phyloP scores from a whole-genome alignment of 371 early-diverging fungal species.

The Rhizopus sp. region DNA sequence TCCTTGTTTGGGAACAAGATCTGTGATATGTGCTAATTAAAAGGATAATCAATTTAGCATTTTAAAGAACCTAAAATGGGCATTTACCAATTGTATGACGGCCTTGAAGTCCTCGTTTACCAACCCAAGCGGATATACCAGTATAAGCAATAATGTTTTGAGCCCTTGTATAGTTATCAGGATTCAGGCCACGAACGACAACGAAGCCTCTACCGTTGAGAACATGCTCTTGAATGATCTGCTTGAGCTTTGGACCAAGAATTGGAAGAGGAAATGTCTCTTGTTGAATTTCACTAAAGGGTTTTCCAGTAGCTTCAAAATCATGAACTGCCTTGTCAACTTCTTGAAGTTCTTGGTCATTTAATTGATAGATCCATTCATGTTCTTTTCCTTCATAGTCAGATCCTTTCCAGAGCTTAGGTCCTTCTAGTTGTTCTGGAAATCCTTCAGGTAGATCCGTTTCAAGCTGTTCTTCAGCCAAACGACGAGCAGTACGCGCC shows the following conservation, averaged over 20 bases:
- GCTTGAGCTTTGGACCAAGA: conserved; percentile 27
- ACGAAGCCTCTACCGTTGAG: conserved; percentile 33
- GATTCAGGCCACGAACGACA: conserved; percentile 30
- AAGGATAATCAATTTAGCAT: not conserved
- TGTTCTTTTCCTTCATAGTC: conserved; percentile 31
- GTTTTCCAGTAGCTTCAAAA: conserved; percentile 26
- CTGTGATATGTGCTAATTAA: conserved; percentile 30
- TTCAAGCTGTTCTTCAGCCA: conserved; percentile 22
- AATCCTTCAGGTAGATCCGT: conserved; percentile 32
- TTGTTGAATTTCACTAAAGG: conserved; percentile 18
- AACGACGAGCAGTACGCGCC: conserved; percentile 27
- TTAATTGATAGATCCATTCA: conserved; percentile 31
- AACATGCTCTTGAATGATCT: conserved; percentile 24
- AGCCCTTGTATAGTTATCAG: conserved; percentile 27
- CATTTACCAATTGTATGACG: conserved; percentile 24
- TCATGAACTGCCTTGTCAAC: conserved; percentile 25
- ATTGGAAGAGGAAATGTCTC: conserved; percentile 22
- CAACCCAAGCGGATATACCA: conserved; percentile 31
- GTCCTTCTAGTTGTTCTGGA: conserved; percentile 30
- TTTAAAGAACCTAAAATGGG: not conserved
- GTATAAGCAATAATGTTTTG: conserved; percentile 38
- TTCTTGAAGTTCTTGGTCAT: conserved; percentile 26
- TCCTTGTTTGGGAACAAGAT: conserved; percentile 24
- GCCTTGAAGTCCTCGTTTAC: conserved; percentile 33
- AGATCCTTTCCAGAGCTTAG: conserved; percentile 31